Percentiles rank a stretch among this genome's conserved stretches.
Conservation (phyloP, 1,139 yeast species). For the Williopsis jadinii region DNA sequence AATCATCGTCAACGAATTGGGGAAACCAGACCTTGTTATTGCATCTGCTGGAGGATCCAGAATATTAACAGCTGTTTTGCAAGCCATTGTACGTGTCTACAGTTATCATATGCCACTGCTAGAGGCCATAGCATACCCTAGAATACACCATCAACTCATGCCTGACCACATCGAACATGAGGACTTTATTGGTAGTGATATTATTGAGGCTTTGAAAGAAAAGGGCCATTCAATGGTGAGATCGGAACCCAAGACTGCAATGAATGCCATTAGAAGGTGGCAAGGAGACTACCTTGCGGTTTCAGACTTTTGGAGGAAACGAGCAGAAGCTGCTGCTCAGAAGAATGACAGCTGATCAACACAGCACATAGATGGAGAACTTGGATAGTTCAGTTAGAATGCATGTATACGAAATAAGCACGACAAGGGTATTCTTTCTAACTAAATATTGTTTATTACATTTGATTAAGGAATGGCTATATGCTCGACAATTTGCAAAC, state of each 20-base stretch:
- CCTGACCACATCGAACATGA: slow-evolving; percentile 70
- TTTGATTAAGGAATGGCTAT: too few species aligned
- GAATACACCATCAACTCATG: slow-evolving; percentile 83
- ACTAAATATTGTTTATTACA: too few species aligned
- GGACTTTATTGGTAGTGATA: slow-evolving; percentile 30
- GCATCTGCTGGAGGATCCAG: slow-evolving; percentile 97
- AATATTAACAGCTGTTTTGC: slow-evolving; percentile 78
- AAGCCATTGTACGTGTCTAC: slow-evolving; percentile 64
- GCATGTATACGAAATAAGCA: too few species aligned
- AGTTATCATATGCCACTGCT: slow-evolving; percentile 52
- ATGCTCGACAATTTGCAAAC: too few species aligned
- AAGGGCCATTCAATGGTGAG: slow-evolving; percentile 35
- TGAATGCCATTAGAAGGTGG: slow-evolving; percentile 40
- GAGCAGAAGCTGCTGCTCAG: slow-evolving; percentile 36
- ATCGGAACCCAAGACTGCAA: slow-evolving; percentile 35
- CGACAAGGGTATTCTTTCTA: too few species aligned
- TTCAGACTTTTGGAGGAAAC: slow-evolving; percentile 51
- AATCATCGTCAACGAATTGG: slow-evolving; percentile 47
- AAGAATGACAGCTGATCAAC: not conserved
- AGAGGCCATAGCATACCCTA: slow-evolving; percentile 67
- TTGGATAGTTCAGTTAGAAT: too few species aligned
- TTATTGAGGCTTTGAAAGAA: slow-evolving; percentile 24
- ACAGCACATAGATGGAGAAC: too few species aligned
- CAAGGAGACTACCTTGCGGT: slow-evolving; percentile 43
- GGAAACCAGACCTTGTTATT: slow-evolving; percentile 53